A percentile compares a stretch with the other conserved stretches of the same genome.
Conservation (phyloP, 2,329 filamentous ascomycete species). For the Fusarium nodosum region DNA sequence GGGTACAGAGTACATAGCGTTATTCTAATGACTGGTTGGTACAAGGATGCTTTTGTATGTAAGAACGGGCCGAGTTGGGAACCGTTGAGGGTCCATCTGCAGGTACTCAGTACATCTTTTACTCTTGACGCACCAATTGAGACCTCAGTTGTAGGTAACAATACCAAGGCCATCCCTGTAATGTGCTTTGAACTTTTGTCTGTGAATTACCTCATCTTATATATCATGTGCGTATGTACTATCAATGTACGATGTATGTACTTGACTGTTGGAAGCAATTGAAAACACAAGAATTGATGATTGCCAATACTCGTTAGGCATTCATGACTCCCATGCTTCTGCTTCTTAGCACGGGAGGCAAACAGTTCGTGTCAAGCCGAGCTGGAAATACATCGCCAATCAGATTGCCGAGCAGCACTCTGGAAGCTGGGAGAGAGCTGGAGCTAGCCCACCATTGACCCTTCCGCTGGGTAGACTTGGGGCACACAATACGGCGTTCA, state of each 20-base stretch:
- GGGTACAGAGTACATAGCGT: constrained; percentile 30
- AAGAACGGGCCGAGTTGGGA: constrained; percentile 26
- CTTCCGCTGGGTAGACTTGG: constrained; percentile 29
- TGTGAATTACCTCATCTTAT: background rate
- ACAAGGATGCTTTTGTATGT: constrained; percentile 17
- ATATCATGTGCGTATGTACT: background rate
- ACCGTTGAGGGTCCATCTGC: constrained; percentile 27
- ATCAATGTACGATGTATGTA: no score
- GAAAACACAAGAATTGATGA: constrained; percentile 3
- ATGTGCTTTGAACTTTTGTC: constrained; percentile 7
- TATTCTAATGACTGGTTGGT: constrained; percentile 33
- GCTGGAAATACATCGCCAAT: constrained; percentile 32
- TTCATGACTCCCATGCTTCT: constrained; percentile 26
- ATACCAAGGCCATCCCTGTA: constrained; percentile 32
- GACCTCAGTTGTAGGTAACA: background rate
- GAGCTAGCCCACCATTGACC: constrained; percentile 25
- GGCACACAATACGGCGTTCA: background rate
- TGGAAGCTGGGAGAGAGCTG: constrained; percentile 29
- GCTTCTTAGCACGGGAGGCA: constrained; percentile 29
- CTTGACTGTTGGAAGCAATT: background rate
- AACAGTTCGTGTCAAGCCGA: constrained; percentile 35
- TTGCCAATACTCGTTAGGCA: background rate
- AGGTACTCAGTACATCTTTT: constrained; percentile 35
- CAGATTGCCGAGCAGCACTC: constrained; percentile 10
- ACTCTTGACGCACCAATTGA: background rate